Conservation (phyloP, 2,329 filamentous ascomycete species). For the Ophiostoma sp. region DNA sequence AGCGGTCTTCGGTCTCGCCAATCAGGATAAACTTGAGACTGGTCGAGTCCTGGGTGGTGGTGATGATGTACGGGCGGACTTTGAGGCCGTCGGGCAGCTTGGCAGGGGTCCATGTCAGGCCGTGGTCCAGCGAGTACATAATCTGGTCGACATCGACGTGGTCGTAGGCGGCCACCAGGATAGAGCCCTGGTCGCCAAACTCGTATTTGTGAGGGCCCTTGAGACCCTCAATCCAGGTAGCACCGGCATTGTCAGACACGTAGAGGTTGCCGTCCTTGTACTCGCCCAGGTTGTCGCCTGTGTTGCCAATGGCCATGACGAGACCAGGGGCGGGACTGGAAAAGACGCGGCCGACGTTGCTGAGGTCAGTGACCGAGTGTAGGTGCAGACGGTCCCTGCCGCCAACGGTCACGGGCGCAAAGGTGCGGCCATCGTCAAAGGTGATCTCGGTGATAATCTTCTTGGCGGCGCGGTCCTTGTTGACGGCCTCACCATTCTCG, state of each 20-base stretch:
- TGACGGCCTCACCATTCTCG: slow-evolving; percentile 74
- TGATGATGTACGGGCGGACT: slow-evolving; percentile 67
- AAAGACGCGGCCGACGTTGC: slow-evolving; percentile 80
- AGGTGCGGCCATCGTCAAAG: slow-evolving; percentile 90
- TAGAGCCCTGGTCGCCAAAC: slow-evolving; percentile 87
- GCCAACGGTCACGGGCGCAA: slow-evolving; percentile 58
- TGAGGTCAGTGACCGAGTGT: slow-evolving; percentile 82
- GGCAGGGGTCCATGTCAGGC: slow-evolving; percentile 72
- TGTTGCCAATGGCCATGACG: slow-evolving; percentile 91
- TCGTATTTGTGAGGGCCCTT: slow-evolving; percentile 90
- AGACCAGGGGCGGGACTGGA: slow-evolving; percentile 90
- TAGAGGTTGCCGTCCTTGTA: slow-evolving; percentile 75
- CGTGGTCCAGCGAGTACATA: slow-evolving; percentile 82
- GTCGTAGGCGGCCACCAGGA: slow-evolving; percentile 78
- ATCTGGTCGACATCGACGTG: slow-evolving; percentile 57
- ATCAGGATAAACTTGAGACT: slow-evolving; percentile 84
- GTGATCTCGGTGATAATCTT: slow-evolving; percentile 77
- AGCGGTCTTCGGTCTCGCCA: slow-evolving; percentile 53
- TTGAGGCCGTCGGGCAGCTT: slow-evolving; percentile 61
- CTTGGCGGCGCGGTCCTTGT: slow-evolving; percentile 52
- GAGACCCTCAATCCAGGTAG: slow-evolving; percentile 71
- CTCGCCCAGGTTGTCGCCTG: slow-evolving; percentile 63
- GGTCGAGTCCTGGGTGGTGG: slow-evolving; percentile 87
- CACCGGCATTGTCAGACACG: slow-evolving; percentile 84
- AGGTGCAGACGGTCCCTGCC: slow-evolving; percentile 60